Evolutionary conservation across 2,329 filamentous ascomycete genomes (phyloP).

Genomic region (Neofusicoccum sp.): DNA sequence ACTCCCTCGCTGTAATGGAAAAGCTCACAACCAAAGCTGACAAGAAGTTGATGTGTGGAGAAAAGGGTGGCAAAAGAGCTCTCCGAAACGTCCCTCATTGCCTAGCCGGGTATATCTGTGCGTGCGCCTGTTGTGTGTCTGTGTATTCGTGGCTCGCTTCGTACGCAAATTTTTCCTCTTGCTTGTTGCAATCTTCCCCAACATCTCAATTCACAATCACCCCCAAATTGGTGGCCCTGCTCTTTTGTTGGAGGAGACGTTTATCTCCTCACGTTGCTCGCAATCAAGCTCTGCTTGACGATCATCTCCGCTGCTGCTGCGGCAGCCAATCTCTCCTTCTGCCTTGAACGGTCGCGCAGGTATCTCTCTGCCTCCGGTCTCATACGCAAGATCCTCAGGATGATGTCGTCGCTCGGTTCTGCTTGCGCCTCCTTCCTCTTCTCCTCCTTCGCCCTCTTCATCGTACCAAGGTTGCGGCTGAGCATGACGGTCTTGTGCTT

Average conservation of each 20-base stretch:
- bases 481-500: slow-evolving; percentile 75
- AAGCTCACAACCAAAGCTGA: slow-evolving; percentile 15
- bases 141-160: slow-evolving; percentile 8
- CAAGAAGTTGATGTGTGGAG: neutral
- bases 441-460: slow-evolving; percentile 94
- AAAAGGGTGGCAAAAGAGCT: slow-evolving; percentile 7
- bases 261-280: slow-evolving; percentile 16
- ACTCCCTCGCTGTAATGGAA: slow-evolving; percentile 15
- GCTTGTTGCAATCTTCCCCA: slow-evolving; percentile 8
- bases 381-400: slow-evolving; percentile 92
- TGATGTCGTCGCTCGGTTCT: slow-evolving; percentile 98
- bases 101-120: slow-evolving; percentile 9
- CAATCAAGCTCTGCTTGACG: slow-evolving; percentile 79
- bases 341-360: slow-evolving; percentile 84
- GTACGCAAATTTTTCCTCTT: slow-evolving; percentile 2
- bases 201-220: neutral
- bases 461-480: slow-evolving; percentile 90
- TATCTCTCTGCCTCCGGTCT: slow-evolving; percentile 86
- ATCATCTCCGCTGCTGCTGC: slow-evolving; percentile 91
- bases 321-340: slow-evolving; percentile 90
- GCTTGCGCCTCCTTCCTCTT: slow-evolving; percentile 94
- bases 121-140: slow-evolving; percentile 13
- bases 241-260: too few relatives aligned
- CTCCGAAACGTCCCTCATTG: slow-evolving; percentile 9
- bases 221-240: neutral